Conservation (phyloP, 31 red algal genomes). For the Porphyra umbilicalis region DNA sequence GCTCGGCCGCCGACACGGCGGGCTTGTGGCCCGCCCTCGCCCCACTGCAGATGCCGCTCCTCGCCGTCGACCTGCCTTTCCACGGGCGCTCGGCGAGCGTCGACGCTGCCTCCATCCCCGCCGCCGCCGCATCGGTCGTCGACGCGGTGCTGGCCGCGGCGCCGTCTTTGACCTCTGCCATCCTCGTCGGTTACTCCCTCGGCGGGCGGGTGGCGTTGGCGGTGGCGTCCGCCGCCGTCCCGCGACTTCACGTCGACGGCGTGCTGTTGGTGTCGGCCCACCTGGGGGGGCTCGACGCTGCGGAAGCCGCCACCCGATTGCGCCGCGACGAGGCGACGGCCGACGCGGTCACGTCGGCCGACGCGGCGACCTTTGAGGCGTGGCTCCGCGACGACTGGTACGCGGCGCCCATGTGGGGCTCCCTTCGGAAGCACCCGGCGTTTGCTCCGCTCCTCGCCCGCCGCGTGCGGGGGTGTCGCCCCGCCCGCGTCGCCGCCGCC, state of each 20-base stretch:
- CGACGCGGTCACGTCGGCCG: not conserved
- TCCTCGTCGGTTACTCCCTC: constrained; percentile 51
- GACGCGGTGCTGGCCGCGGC: not conserved
- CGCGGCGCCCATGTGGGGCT: constrained; percentile 24
- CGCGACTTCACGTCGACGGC: not conserved
- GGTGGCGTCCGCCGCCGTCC: not conserved
- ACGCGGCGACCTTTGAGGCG: not conserved
- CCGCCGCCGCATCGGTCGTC: not conserved
- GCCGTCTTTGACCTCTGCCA: not conserved
- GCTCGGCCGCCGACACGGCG: not conserved
- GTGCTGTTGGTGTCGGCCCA: not conserved
- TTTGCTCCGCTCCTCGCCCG: constrained; percentile 4
- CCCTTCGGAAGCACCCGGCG: not conserved
- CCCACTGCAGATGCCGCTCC: not conserved
- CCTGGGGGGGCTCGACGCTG: not conserved
- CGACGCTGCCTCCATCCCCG: not conserved
- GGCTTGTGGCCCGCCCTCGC: not conserved
- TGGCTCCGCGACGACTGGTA: constrained; percentile 48
- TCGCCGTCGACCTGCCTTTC: not conserved
- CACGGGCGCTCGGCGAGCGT: not conserved
- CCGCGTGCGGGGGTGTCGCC: not conserved
- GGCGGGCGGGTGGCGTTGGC: constrained; percentile 61
- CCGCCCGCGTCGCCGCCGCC: constrained; percentile 1
- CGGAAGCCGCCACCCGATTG: not conserved
- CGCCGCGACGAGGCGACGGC: not conserved